Percentiles rank a stretch among this genome's conserved stretches.
Conservation (phyloP, 148 eudicot genomes). For the Cornus suecica region DNA sequence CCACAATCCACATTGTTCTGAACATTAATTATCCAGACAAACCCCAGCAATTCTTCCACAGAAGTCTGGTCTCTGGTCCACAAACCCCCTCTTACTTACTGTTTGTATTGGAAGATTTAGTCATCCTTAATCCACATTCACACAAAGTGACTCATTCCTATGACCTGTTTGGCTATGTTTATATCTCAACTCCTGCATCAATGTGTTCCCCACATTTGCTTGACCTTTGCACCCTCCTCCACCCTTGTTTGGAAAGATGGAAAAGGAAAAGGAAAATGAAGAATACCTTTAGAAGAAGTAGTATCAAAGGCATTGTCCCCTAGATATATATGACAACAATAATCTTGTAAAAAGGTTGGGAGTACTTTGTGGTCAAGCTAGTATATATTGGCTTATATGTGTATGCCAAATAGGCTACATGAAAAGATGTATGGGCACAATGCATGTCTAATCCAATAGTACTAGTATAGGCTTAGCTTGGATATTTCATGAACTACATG, state of each 20-base stretch:
- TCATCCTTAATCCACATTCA: neutral
- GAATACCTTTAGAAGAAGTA: neutral
- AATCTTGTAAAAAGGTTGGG: neutral
- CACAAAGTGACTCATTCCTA: neutral
- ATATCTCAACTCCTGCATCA: neutral
- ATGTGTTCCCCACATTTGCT: neutral
- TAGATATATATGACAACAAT: neutral
- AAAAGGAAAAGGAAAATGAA: neutral
- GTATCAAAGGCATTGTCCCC: neutral
- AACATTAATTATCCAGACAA: neutral
- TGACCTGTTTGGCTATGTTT: conserved; percentile 4
- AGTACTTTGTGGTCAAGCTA: conserved; percentile 5
- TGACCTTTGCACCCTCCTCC: neutral
- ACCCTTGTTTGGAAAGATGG: conserved; percentile 1
- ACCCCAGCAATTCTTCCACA: neutral
- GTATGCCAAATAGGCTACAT: neutral
- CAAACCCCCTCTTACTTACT: neutral
- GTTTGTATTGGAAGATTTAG: neutral
- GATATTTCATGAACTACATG: too few species aligned
- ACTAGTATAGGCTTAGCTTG: too few species aligned
- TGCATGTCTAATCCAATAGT: too few species aligned
- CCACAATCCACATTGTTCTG: too few species aligned
- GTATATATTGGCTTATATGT: too few species aligned
- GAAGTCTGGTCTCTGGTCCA: conserved; percentile 6
- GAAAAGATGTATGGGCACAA: too few species aligned